A percentile compares a stretch with the other conserved stretches of the same genome.
These are phyloP conservation scores for Paramecium primaurelia DNA, from an alignment of 73 alveolate species.

Conservation along the genomic window DNA sequence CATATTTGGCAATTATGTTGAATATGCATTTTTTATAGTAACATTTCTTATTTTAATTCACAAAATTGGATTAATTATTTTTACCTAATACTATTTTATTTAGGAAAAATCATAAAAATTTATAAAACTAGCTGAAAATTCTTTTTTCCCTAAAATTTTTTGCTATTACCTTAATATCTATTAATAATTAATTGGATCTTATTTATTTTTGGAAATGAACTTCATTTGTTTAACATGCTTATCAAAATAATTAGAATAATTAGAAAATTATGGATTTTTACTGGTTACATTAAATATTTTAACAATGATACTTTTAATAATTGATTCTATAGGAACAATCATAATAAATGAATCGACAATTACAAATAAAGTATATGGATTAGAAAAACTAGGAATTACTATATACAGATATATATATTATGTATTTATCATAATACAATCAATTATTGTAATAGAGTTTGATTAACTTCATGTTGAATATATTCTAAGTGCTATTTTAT, in stretches of 20 bases:
- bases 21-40: background rate
- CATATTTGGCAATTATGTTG: background rate
- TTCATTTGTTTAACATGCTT: background rate
- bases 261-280: background rate
- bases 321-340: background rate
- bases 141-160: background rate
- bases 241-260: background rate
- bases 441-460: background rate
- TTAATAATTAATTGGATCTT: background rate
- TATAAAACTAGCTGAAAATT: background rate
- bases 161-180: background rate
- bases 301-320: background rate
- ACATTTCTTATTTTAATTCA: background rate
- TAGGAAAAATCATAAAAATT: background rate
- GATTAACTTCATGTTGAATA: background rate
- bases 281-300: background rate
- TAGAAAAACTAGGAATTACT: background rate
- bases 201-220: background rate
- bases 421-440: background rate
- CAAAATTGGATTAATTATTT: background rate
- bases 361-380: background rate
- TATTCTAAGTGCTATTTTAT: background rate
- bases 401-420: background rate
- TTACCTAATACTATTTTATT: background rate
- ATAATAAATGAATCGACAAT: background rate